These are phyloP conservation scores for Tephrocybe sp. DNA, from an alignment of 768 basidiomycete genomes.

Conservation along the genomic window DNA sequence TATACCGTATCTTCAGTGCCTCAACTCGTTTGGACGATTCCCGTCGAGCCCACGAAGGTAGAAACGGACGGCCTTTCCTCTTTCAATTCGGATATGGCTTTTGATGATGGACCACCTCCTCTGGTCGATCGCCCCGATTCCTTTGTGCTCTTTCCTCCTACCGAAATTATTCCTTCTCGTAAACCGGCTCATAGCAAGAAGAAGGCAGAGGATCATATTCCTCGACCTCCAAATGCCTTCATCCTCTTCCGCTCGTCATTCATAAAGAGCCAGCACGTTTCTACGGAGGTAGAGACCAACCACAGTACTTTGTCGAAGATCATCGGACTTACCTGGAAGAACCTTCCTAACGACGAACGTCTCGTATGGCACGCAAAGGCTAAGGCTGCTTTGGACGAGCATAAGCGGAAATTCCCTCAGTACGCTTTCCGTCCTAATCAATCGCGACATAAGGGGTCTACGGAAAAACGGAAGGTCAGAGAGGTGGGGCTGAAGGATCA, in stretches of 20 bases:
- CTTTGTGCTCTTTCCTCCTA: conserved; percentile 57
- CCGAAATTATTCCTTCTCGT: conserved; percentile 35
- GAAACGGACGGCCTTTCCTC: conserved; percentile 35
- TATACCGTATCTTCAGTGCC: conserved; percentile 27
- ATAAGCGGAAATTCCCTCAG: conserved; percentile 71
- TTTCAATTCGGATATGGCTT: conserved; percentile 53
- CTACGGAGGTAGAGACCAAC: conserved; percentile 75
- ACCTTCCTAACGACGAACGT: conserved; percentile 70
- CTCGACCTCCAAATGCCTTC: conserved; percentile 83
- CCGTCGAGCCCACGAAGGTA: conserved; percentile 33
- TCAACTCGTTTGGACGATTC: conserved; percentile 45
- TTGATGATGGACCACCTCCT: conserved; percentile 44
- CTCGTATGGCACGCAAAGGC: conserved; percentile 79
- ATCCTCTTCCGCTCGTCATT: conserved; percentile 84
- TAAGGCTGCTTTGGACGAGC: conserved; percentile 67
- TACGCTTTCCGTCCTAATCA: conserved; percentile 73
- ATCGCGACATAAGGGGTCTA: conserved; percentile 37
- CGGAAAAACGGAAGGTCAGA: conserved; percentile 54
- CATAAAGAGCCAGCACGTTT: conserved; percentile 76
- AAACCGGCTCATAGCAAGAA: conserved; percentile 62
- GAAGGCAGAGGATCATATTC: conserved; percentile 73
- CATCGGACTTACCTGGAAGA: conserved; percentile 81
- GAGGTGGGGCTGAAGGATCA: conserved; percentile 64
- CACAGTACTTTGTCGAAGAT: conserved; percentile 84
- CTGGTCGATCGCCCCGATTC: conserved; percentile 35